These are phyloP conservation scores for Magnaporthiopsis incrustans DNA, from an alignment of 2,329 filamentous ascomycete species.

Conservation along the genomic window DNA sequence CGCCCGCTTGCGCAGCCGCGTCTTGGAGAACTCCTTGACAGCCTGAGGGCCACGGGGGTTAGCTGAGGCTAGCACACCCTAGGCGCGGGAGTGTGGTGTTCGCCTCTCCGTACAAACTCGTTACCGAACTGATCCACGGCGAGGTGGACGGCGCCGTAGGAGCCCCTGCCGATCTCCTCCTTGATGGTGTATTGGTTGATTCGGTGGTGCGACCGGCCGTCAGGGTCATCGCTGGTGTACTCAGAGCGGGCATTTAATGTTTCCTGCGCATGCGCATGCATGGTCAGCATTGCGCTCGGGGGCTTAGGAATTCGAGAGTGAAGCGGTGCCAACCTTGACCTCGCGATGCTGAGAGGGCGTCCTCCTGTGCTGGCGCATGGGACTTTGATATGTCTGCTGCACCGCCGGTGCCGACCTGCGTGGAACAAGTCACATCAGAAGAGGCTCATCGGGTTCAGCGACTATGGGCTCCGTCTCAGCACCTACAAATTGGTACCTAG, in stretches of 20 bases:
- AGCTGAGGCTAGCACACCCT: too few species aligned
- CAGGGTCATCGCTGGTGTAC: constrained; percentile 76
- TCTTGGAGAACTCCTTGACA: constrained; percentile 96
- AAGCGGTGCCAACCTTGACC: constrained; percentile 39
- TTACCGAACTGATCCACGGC: constrained; percentile 83
- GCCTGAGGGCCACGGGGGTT: constrained; percentile 47
- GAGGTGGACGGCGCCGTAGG: constrained; percentile 87
- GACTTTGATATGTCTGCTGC: constrained; percentile 37
- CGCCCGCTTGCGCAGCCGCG: constrained; percentile 76
- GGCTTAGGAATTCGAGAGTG: background rate
- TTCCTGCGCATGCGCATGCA: constrained; percentile 49
- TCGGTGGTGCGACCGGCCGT: constrained; percentile 71
- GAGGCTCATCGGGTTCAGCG: background rate
- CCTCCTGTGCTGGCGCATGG: constrained; percentile 48
- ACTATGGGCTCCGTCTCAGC: background rate
- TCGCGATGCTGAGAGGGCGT: constrained; percentile 50
- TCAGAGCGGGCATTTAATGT: constrained; percentile 84
- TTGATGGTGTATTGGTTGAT: constrained; percentile 95
- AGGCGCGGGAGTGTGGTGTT: background rate
- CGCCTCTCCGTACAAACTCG: constrained; percentile 69
- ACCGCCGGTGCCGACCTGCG: constrained; percentile 35
- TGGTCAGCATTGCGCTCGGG: background rate
- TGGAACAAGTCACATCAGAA: background rate
- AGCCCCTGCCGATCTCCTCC: constrained; percentile 93
- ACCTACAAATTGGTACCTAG: constrained; percentile 36